Evolutionary conservation across 2,329 filamentous ascomycete genomes (phyloP), one percentile per base, ranked within the genome.

Genomic region (Incumbomyces lentus): DNA sequence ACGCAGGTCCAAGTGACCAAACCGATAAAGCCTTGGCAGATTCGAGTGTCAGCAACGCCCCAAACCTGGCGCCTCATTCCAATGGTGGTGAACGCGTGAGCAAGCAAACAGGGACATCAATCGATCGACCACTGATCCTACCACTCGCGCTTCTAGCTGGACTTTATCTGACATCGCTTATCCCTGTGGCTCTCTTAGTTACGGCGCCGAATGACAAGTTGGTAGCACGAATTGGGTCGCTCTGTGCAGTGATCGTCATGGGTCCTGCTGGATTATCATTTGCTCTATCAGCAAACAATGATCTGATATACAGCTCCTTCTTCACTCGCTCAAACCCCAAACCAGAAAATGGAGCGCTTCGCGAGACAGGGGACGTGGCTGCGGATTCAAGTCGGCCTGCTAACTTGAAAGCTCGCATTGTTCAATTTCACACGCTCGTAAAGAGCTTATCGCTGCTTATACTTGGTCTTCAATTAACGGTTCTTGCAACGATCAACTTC

Each of bases 401-500:
- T 30, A 13, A 44, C 30, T 19, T 49, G 39, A 31, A 49, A 40
- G 38, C 22, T 37, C 42, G 42, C 18, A 37, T 38, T n/a, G 16
- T 18, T 6, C 44, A 46, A 22, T 40, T 46, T 59, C 81, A 83
- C 59, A 76, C 81, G 40, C 77, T 95, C 43, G 80, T 88, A 53
- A 89, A 93, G 62, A 92, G 84, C 48, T 88, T 96, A 69, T 94
- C 88, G 5, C 78, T 96, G n/a, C 79, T 98, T 11, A 73, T 94
- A 8, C 77, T 96, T 0, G 92, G 92, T 58, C 86, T 95, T 71
- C 89, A 87, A 58, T 79, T 98, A 53, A 89, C 89, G 11, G 84
- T 89, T 1, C 82, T 98, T 11, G 90, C 92, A 2, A 98, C 90
- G 0, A 77, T 98, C 43, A 98, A 98, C 67, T 98, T 98, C 72